Evolutionary conservation across 2,329 filamentous ascomycete species (phyloP).

Genomic region (Penicillium sp.): DNA sequence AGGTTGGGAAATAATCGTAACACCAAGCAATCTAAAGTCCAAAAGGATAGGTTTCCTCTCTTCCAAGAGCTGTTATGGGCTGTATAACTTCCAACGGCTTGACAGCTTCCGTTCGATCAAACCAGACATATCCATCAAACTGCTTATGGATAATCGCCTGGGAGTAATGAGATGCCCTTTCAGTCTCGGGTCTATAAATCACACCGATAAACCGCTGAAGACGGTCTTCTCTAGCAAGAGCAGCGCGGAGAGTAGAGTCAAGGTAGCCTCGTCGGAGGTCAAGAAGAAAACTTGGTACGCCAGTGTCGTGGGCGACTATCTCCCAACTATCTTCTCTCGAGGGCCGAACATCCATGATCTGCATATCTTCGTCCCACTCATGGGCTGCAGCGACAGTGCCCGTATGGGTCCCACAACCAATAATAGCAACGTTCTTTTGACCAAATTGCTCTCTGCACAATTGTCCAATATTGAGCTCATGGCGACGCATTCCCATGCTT

Average conservation of each 20-base stretch:
- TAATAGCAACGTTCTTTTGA: conserved; percentile 41
- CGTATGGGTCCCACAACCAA: conserved; percentile 52
- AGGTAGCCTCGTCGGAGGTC: conserved; percentile 45
- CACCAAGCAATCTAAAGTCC: conserved; percentile 37
- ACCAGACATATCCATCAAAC: conserved; percentile 54
- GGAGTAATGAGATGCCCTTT: conserved; percentile 53
- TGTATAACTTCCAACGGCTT: conserved; percentile 48
- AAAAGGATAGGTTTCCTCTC: conserved; percentile 56
- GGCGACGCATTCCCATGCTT: conserved; percentile 47
- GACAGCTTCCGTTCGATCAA: conserved; percentile 50
- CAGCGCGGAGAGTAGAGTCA: conserved; percentile 37
- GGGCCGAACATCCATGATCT: conserved; percentile 51
- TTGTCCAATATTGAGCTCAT: conserved; percentile 56
- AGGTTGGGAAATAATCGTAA: not conserved
- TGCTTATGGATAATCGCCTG: conserved; percentile 48
- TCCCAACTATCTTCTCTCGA: conserved; percentile 53
- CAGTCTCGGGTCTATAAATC: conserved; percentile 53
- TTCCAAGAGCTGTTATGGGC: conserved; percentile 43
- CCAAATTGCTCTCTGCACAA: conserved; percentile 51
- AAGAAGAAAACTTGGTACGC: conserved; percentile 47
- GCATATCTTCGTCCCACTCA: conserved; percentile 54
- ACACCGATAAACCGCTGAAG: conserved; percentile 58
- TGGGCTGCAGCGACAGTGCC: conserved; percentile 56
- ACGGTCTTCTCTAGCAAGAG: conserved; percentile 37
- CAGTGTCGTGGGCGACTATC: conserved; percentile 49